Conservation (phyloP, 164 flowering plant genomes). For the Taxillus chinensis region DNA sequence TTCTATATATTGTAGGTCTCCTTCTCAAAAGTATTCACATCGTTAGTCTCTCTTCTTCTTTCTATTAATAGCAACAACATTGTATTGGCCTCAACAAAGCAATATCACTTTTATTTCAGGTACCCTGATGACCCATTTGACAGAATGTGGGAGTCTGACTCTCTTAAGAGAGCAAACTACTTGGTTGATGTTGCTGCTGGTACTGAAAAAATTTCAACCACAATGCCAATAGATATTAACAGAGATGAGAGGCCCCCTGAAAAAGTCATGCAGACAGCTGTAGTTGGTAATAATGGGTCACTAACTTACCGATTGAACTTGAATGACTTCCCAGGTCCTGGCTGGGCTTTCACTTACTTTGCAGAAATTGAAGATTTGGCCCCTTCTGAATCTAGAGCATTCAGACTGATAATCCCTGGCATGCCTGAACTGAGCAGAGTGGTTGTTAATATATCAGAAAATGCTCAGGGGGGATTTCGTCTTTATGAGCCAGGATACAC, state of each 20-base stretch:
- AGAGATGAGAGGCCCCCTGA: slow-evolving; percentile 67
- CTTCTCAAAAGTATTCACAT: too few relatives aligned
- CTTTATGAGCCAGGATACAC: slow-evolving; percentile 81
- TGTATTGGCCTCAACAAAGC: neutral
- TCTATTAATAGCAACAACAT: neutral
- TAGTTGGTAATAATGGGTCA: slow-evolving; percentile 81
- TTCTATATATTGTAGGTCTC: too few relatives aligned
- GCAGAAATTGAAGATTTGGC: slow-evolving; percentile 89
- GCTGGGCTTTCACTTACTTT: slow-evolving; percentile 91
- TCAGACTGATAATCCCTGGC: slow-evolving; percentile 67
- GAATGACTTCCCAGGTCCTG: slow-evolving; percentile 88
- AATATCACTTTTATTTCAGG: slow-evolving; percentile 34
- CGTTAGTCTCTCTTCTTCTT: too few relatives aligned
- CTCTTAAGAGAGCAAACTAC: slow-evolving; percentile 74
- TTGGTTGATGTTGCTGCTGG: slow-evolving; percentile 96
- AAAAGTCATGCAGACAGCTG: slow-evolving; percentile 99
- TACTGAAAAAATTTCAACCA: slow-evolving; percentile 69
- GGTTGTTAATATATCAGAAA: slow-evolving; percentile 80
- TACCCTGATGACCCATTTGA: slow-evolving; percentile 98
- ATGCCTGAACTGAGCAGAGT: slow-evolving; percentile 60
- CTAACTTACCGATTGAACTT: slow-evolving; percentile 83
- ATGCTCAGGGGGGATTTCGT: slow-evolving; percentile 81
- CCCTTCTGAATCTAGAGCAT: slow-evolving; percentile 57
- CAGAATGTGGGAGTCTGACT: slow-evolving; percentile 91
- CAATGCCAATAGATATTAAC: slow-evolving; percentile 42